phyloP scores from a whole-genome alignment of 1,139 yeast genomes.

The Debaryomyces nepalensis region DNA sequence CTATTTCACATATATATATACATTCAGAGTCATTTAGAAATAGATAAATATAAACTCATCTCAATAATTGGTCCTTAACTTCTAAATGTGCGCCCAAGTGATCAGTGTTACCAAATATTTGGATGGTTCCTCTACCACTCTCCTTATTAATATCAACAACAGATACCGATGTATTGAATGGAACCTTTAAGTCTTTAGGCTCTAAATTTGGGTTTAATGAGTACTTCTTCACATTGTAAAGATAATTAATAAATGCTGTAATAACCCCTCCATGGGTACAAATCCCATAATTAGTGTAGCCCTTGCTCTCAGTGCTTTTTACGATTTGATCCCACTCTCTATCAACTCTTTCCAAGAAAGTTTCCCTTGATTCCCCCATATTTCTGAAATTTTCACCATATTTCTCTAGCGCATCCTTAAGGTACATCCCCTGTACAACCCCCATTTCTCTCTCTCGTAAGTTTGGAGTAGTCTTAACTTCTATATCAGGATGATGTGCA shows the following conservation, averaged over 20 bases:
- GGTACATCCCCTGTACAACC: slow-evolving; percentile 68
- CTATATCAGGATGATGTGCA: slow-evolving; percentile 27
- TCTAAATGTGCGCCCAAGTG: slow-evolving; percentile 65
- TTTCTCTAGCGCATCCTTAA: slow-evolving; percentile 62
- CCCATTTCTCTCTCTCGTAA: slow-evolving; percentile 87
- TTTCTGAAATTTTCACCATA: slow-evolving; percentile 44
- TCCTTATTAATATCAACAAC: slow-evolving; percentile 56
- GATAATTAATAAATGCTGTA: slow-evolving; percentile 57
- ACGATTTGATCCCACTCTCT: slow-evolving; percentile 52
- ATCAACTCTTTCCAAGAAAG: slow-evolving; percentile 55
- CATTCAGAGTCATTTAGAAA: neutral
- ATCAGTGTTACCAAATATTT: slow-evolving; percentile 60
- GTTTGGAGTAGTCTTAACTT: slow-evolving; percentile 33
- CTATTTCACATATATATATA: neutral
- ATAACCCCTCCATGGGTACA: slow-evolving; percentile 92
- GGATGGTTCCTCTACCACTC: slow-evolving; percentile 46
- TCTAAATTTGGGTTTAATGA: slow-evolving; percentile 40
- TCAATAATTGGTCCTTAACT: slow-evolving; percentile 52
- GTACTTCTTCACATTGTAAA: slow-evolving; percentile 43
- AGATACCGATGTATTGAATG: slow-evolving; percentile 75
- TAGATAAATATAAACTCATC: slow-evolving; percentile 22
- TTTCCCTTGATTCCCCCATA: slow-evolving; percentile 57
- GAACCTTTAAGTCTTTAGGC: slow-evolving; percentile 56
- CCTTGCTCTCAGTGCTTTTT: slow-evolving; percentile 35
- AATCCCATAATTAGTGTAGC: slow-evolving; percentile 55